These are phyloP conservation scores for Calonectria crousiana DNA, from an alignment of 2,329 filamentous ascomycete species.

Conservation along the genomic window DNA sequence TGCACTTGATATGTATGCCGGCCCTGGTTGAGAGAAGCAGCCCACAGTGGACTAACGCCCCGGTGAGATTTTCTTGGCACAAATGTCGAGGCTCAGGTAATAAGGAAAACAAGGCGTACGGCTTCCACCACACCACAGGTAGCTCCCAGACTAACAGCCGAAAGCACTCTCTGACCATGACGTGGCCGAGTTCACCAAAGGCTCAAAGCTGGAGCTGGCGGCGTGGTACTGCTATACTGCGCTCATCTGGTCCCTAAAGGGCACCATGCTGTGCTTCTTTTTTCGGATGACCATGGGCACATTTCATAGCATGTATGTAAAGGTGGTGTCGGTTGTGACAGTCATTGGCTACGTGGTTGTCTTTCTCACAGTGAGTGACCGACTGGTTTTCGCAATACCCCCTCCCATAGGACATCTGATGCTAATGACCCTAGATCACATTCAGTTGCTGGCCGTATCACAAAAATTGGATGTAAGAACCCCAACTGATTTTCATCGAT, in stretches of 20 bases:
- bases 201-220: constrained; percentile 52
- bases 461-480: constrained; percentile 40
- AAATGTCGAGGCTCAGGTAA: constrained; percentile 34
- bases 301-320: constrained; percentile 39
- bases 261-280: constrained; percentile 46
- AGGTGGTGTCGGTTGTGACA: constrained; percentile 12
- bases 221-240: constrained; percentile 56
- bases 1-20: constrained; percentile 48
- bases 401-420: not conserved
- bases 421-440: constrained; percentile 10
- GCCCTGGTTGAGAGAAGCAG: not conserved
- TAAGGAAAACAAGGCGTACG: constrained; percentile 20
- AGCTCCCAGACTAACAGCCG: not conserved
- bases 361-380: constrained; percentile 31
- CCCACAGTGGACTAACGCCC: rapidly evolving
- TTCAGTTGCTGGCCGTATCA: constrained; percentile 38
- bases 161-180: constrained; percentile 43
- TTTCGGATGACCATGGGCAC: constrained; percentile 43
- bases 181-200: constrained; percentile 44
- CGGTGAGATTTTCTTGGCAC: constrained; percentile 36
- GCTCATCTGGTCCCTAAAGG: constrained; percentile 51
- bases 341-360: constrained; percentile 31
- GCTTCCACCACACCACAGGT: not conserved
- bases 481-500: not conserved
- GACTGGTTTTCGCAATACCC: rapidly evolving